Conservation (phyloP, 2,329 filamentous ascomycete genomes). For the Botrytis medusae region DNA sequence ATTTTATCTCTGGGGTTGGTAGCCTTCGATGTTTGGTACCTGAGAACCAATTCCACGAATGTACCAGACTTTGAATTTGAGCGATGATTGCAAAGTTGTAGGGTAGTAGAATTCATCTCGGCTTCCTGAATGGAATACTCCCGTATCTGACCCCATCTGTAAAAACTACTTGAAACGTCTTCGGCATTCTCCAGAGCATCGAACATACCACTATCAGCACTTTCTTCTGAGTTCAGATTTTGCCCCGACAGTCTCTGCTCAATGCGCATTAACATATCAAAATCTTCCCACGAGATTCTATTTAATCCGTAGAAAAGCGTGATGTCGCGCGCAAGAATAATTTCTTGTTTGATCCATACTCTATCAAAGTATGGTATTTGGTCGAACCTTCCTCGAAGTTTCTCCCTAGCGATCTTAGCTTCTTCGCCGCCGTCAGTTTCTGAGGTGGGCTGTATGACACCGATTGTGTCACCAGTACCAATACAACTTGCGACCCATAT, state of each 20-base stretch:
- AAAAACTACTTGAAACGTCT: not conserved
- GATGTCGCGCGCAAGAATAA: slow-evolving; percentile 6
- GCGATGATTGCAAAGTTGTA: slow-evolving; percentile 13
- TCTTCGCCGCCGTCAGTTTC: not conserved
- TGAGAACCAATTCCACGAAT: not conserved
- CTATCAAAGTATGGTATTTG: slow-evolving; percentile 17
- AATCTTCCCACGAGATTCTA: not conserved
- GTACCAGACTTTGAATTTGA: not conserved
- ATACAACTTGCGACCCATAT: slow-evolving; percentile 26
- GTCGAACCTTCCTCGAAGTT: slow-evolving; percentile 3
- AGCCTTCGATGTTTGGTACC: not conserved
- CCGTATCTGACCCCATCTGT: not conserved
- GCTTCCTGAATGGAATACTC: not conserved
- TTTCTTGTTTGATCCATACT: slow-evolving; percentile 17
- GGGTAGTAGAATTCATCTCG: not conserved
- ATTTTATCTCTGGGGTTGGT: slow-evolving; percentile 13
- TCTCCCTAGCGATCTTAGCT: not conserved
- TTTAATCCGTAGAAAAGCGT: slow-evolving; percentile 7
- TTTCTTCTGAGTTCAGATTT: not conserved
- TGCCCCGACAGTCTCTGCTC: not conserved
- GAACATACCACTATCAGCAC: not conserved
- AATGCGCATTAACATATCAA: not conserved
- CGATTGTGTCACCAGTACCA: slow-evolving; percentile 16
- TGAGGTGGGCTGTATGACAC: not conserved
- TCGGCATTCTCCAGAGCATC: not conserved